Percentiles rank a stretch among this genome's conserved stretches.
Conservation (phyloP, 768 basidiomycete genomes). For the Termitomyces titanicus region DNA sequence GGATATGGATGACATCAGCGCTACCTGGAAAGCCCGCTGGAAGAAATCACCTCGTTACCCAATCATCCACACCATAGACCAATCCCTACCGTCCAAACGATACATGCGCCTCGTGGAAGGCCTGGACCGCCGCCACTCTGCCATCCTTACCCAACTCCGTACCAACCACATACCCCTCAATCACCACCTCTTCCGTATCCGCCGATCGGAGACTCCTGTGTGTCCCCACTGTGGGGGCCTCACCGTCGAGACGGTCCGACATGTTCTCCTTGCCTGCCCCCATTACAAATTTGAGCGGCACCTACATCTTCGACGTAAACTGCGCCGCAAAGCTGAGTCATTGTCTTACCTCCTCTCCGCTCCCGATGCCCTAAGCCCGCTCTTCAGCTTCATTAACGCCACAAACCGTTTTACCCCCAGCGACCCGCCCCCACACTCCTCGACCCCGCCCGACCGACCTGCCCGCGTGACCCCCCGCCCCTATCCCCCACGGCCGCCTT, state of each 20-base stretch:
- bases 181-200: constrained; percentile 23
- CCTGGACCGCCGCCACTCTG: background rate
- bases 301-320: background rate
- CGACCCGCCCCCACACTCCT: background rate
- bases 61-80: constrained; percentile 3
- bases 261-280: background rate
- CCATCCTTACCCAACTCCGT: constrained; percentile 26
- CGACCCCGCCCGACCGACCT: too few species aligned
- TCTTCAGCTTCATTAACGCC: background rate
- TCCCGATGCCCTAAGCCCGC: background rate
- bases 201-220: constrained; percentile 7
- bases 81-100: constrained; percentile 6
- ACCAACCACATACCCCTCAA: constrained; percentile 29
- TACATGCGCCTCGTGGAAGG: background rate
- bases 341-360: background rate
- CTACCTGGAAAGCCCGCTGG: background rate
- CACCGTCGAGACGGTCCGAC: background rate
- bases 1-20: background rate
- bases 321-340: background rate
- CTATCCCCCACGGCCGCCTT: background rate
- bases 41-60: constrained; percentile 3
- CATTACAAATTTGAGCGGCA: background rate
- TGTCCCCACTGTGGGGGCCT: constrained; percentile 14
- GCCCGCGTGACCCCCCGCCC: background rate
- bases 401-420: background rate